A percentile compares a stretch with the other conserved stretches of the same genome.
phyloP scores from a whole-genome alignment of 345 rosid species.

The Raphanus raphanistrum region DNA sequence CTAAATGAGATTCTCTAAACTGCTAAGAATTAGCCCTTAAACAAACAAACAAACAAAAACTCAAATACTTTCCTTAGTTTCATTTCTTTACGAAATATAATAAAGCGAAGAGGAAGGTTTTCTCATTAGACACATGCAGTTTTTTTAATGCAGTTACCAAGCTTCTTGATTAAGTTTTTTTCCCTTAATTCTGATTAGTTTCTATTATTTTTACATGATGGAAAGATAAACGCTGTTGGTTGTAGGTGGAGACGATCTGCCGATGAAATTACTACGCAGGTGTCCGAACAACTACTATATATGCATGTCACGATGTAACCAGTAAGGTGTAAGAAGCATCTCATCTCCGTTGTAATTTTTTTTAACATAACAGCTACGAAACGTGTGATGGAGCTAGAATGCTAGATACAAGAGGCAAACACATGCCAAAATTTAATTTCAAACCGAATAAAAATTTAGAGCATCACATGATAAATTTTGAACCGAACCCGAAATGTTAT shows the following conservation, averaged over 20 bases:
- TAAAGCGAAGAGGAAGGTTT: neutral
- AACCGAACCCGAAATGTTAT: too few relatives aligned
- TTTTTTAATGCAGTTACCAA: too few relatives aligned
- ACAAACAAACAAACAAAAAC: neutral
- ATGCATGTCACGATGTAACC: neutral
- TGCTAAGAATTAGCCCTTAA: neutral
- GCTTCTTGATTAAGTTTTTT: neutral
- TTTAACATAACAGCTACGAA: too few relatives aligned
- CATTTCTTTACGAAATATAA: neutral
- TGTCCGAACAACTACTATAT: neutral
- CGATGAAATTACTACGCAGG: neutral
- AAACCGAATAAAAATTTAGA: neutral
- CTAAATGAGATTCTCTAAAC: too few relatives aligned
- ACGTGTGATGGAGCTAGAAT: neutral
- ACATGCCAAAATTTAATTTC: neutral
- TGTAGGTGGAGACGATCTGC: neutral
- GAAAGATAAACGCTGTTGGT: neutral
- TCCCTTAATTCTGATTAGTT: neutral
- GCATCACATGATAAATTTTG: neutral
- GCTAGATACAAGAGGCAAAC: neutral
- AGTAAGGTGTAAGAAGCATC: neutral
- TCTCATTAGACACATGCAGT: neutral
- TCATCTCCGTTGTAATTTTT: neutral
- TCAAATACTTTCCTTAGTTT: too few relatives aligned
- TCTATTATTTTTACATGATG: neutral